Percentiles rank a stretch among this genome's conserved stretches.
Evolutionary conservation across 345 rosid species (phyloP).

Genomic region (Salix purpurea): DNA sequence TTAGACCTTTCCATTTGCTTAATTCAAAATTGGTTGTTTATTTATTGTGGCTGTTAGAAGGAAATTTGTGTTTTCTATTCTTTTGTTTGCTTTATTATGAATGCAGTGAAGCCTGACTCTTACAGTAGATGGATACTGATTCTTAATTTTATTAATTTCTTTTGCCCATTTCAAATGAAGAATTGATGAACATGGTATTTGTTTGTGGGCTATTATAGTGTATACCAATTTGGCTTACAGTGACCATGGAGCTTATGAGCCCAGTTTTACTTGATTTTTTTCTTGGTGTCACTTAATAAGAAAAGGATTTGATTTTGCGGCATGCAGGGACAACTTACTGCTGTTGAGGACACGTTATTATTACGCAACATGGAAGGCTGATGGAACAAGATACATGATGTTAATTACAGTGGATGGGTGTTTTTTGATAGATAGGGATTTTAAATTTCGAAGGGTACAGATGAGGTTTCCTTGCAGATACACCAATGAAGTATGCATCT

Average conservation of each 20-base stretch:
- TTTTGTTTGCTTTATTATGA: background rate
- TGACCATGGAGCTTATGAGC: background rate
- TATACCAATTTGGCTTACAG: background rate
- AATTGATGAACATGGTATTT: background rate
- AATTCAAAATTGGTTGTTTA: background rate
- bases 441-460: constrained; percentile 87
- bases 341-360: constrained; percentile 87
- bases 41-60: background rate
- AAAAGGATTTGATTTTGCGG: constrained; percentile 3
- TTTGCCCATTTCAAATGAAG: background rate
- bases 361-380: constrained; percentile 99
- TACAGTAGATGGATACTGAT: background rate
- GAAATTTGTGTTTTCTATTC: background rate
- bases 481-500: constrained; percentile 59
- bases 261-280: background rate
- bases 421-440: constrained; percentile 78
- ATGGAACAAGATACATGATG: constrained; percentile 99
- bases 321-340: constrained; percentile 82
- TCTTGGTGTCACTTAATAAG: background rate
- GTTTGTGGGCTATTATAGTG: background rate
- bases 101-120: background rate
- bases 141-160: background rate
- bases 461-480: constrained; percentile 88
- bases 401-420: constrained; percentile 86
- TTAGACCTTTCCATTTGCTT: background rate